These are phyloP conservation scores for Fusarium mangiferae DNA, from an alignment of 2,329 filamentous ascomycete genomes.

Conservation along the genomic window DNA sequence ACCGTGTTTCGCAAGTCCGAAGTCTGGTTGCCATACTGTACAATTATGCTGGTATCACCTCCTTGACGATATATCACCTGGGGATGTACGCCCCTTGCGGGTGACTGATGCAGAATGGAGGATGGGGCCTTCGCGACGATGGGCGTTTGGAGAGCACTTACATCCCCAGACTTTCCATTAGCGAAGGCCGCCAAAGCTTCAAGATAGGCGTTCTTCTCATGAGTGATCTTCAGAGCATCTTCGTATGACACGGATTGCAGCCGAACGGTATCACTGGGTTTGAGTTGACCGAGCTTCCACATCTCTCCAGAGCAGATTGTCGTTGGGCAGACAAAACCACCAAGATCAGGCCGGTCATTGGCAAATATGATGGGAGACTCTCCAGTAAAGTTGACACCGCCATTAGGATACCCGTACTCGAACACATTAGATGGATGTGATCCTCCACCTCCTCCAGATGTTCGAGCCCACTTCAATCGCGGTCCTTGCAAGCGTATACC, in stretches of 20 bases:
- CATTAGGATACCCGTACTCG: constrained; percentile 23
- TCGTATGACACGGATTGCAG: constrained; percentile 19
- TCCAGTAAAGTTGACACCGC: constrained; percentile 49
- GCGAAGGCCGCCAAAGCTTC: background rate
- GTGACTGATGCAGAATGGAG: background rate
- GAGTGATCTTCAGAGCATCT: background rate
- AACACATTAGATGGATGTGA: constrained; percentile 66
- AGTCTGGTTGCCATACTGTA: background rate
- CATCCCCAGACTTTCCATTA: background rate
- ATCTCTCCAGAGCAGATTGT: constrained; percentile 48
- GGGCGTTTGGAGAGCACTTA: background rate
- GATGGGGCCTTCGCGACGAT: background rate
- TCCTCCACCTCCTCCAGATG: constrained; percentile 70
- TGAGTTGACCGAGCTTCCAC: constrained; percentile 51
- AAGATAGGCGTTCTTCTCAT: background rate
- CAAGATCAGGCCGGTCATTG: constrained; percentile 47
- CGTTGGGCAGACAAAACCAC: constrained; percentile 46
- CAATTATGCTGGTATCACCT: background rate
- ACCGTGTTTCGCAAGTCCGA: background rate
- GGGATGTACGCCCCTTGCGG: background rate
- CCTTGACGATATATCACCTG: background rate
- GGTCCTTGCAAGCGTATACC: constrained; percentile 70
- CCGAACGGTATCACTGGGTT: constrained; percentile 42
- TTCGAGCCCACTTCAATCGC: constrained; percentile 66
- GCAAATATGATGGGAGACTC: constrained; percentile 50